Conservation (phyloP, 371 early-diverging fungal genomes). For the Saksenaea vasiformis region DNA sequence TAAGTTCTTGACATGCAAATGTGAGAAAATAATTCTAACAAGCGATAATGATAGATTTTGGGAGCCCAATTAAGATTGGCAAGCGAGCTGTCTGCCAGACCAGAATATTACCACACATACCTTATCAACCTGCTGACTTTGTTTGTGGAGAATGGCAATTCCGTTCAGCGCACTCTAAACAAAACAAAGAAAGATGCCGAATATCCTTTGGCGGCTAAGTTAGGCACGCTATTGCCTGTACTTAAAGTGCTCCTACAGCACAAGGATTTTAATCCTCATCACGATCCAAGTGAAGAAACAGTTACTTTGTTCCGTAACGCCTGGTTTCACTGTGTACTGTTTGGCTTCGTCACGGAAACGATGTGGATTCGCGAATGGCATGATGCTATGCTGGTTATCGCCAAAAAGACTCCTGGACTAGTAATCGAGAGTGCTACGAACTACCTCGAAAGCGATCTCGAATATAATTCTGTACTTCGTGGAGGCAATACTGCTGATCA, state of each 20-base stretch:
- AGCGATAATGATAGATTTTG: slow-evolving; percentile 25
- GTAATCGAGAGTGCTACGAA: slow-evolving; percentile 73
- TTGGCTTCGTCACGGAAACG: slow-evolving; percentile 75
- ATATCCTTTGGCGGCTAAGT: slow-evolving; percentile 55
- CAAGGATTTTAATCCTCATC: slow-evolving; percentile 62
- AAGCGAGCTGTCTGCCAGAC: slow-evolving; percentile 44
- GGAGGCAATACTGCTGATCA: slow-evolving; percentile 69
- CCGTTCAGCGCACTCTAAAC: slow-evolving; percentile 53
- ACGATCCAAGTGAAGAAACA: slow-evolving; percentile 64
- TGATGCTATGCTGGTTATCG: slow-evolving; percentile 67
- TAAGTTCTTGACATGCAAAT: slow-evolving; percentile 44
- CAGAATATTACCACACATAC: slow-evolving; percentile 61
- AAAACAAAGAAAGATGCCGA: slow-evolving; percentile 55
- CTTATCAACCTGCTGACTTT: slow-evolving; percentile 58
- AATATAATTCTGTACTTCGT: slow-evolving; percentile 83
- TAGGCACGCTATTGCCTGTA: slow-evolving; percentile 71
- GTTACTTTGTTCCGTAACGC: slow-evolving; percentile 79
- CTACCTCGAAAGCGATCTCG: slow-evolving; percentile 88
- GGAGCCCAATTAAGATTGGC: slow-evolving; percentile 54
- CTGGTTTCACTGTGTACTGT: slow-evolving; percentile 88
- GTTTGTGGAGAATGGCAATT: slow-evolving; percentile 76
- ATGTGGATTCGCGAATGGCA: slow-evolving; percentile 83
- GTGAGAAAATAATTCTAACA: neutral
- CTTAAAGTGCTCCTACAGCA: slow-evolving; percentile 63
- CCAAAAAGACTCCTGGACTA: slow-evolving; percentile 85